Conservation (phyloP, 495 filamentous ascomycete genomes). For the Barbatosphaeria neglecta region DNA sequence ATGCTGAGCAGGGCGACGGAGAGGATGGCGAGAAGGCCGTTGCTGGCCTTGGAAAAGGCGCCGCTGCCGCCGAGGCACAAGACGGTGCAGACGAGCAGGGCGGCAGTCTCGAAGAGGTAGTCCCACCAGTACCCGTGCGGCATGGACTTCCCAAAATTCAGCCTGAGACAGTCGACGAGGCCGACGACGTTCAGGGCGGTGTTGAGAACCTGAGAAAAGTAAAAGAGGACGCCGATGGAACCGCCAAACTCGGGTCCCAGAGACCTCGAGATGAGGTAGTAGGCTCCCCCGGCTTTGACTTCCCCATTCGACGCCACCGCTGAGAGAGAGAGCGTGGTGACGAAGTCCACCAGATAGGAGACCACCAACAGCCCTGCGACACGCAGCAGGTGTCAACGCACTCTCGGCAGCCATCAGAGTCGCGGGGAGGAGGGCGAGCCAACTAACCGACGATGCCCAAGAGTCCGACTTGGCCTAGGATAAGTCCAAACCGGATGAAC, state of each 20-base stretch:
- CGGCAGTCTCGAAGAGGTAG: constrained; percentile 65
- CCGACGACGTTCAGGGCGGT: constrained; percentile 84
- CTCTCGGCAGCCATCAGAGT: background rate
- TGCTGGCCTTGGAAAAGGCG: constrained; percentile 70
- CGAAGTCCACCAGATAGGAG: constrained; percentile 65
- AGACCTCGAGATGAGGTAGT: constrained; percentile 80
- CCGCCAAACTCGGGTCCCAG: constrained; percentile 84
- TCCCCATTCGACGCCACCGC: constrained; percentile 87
- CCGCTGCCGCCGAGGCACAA: constrained; percentile 74
- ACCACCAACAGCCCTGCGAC: constrained; percentile 54
- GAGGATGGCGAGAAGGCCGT: constrained; percentile 64
- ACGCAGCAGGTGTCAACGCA: background rate
- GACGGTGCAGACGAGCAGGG: constrained; percentile 60
- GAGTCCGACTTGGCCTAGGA: constrained; percentile 67
- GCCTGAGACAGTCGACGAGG: constrained; percentile 67
- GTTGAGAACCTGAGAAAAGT: constrained; percentile 73
- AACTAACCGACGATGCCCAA: constrained; percentile 65
- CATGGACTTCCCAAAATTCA: constrained; percentile 66
- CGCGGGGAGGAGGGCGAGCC: background rate
- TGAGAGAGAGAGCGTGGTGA: constrained; percentile 76
- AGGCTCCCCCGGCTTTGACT: constrained; percentile 77
- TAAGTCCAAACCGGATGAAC: constrained; percentile 76
- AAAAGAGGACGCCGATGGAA: constrained; percentile 85
- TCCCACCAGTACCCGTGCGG: constrained; percentile 63
- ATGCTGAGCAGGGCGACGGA: constrained; percentile 71